phyloP scores from a whole-genome alignment of 805 yeast species.

The Cyberlindnera americana region DNA sequence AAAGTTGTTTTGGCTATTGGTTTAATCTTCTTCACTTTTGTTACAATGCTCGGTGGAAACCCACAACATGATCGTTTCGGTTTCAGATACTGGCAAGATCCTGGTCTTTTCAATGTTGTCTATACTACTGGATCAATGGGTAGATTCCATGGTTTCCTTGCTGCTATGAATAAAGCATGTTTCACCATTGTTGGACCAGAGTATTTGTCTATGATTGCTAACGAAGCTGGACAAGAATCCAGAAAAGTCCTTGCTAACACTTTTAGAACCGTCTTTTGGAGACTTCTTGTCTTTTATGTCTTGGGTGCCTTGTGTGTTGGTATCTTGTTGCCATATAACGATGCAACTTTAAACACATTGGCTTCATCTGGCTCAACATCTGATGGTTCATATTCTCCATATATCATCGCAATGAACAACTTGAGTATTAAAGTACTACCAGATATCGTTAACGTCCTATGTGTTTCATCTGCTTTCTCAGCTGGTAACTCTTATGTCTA shows the following conservation, averaged over 20 bases:
- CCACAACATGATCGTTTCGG: constrained; percentile 64
- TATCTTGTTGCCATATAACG: constrained; percentile 58
- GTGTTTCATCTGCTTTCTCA: constrained; percentile 52
- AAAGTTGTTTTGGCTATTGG: constrained; percentile 74
- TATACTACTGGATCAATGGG: constrained; percentile 55
- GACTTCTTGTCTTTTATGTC: constrained; percentile 59
- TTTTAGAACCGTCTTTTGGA: constrained; percentile 63
- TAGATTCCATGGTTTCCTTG: constrained; percentile 66
- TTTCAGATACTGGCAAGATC: constrained; percentile 48
- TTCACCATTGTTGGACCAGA: constrained; percentile 86
- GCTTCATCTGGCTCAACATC: constrained; percentile 60
- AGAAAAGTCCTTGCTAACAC: constrained; percentile 69
- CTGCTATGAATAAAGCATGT: constrained; percentile 65
- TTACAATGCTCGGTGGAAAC: constrained; percentile 84
- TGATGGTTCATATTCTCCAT: constrained; percentile 53
- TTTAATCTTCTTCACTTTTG: constrained; percentile 64
- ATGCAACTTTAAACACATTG: constrained; percentile 45
- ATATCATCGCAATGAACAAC: constrained; percentile 52
- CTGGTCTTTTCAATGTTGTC: constrained; percentile 54
- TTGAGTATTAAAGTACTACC: constrained; percentile 51
- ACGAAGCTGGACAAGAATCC: constrained; percentile 73
- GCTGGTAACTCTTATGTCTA: constrained; percentile 56
- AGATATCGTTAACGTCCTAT: constrained; percentile 46
- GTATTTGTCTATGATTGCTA: constrained; percentile 76
- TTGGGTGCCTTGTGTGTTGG: constrained; percentile 68